These are phyloP conservation scores for Adansonia digitata DNA, from an alignment of 345 rosid genomes.

Conservation along the genomic window DNA sequence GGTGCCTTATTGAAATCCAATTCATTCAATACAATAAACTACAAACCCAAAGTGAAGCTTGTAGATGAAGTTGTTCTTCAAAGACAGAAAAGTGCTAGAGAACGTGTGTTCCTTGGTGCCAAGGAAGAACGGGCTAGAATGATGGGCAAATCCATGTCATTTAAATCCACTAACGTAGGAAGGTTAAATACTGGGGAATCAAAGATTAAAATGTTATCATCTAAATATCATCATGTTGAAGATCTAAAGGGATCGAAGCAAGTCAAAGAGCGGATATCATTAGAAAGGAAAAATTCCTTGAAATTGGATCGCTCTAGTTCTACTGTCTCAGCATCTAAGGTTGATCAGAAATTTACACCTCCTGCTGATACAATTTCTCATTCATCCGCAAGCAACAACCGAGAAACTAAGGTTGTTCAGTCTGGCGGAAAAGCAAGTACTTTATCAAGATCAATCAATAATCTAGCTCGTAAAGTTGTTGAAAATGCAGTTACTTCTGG, in stretches of 20 bases:
- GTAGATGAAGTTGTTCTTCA: slow-evolving; percentile 57
- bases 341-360: slow-evolving; percentile 52
- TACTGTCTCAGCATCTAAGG: slow-evolving; percentile 32
- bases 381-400: slow-evolving; percentile 41
- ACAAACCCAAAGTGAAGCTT: slow-evolving; percentile 61
- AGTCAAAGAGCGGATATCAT: slow-evolving; percentile 40
- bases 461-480: slow-evolving; percentile 42
- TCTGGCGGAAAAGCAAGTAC: slow-evolving; percentile 55
- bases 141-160: slow-evolving; percentile 67
- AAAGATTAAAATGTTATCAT: slow-evolving; percentile 45
- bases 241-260: slow-evolving; percentile 55
- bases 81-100: slow-evolving; percentile 50
- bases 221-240: slow-evolving; percentile 46
- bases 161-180: slow-evolving; percentile 44
- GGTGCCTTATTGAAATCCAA: slow-evolving; percentile 68
- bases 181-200: slow-evolving; percentile 49
- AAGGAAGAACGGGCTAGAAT: slow-evolving; percentile 51
- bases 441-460: slow-evolving; percentile 50
- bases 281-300: slow-evolving; percentile 40
- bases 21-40: slow-evolving; percentile 55
- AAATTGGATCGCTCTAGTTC: slow-evolving; percentile 41
- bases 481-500: slow-evolving; percentile 50
- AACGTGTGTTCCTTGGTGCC: slow-evolving; percentile 36
- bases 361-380: slow-evolving; percentile 38
- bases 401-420: slow-evolving; percentile 47